phyloP scores from a whole-genome alignment of 495 filamentous ascomycete genomes.

The Elasticomyces elasticus region DNA sequence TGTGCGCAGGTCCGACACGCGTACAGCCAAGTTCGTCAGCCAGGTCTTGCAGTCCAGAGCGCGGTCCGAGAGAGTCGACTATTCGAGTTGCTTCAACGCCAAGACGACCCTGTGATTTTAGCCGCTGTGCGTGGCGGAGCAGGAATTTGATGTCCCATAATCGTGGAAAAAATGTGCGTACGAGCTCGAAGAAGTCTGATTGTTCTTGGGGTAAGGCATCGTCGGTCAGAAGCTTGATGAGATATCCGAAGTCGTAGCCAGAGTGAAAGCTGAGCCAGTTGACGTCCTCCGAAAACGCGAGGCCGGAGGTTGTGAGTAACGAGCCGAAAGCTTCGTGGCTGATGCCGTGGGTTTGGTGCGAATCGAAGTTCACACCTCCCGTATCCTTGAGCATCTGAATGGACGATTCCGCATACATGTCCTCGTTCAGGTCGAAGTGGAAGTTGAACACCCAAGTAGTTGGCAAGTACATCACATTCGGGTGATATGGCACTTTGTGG shows the following conservation, averaged over 20 bases:
- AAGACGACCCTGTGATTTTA: conserved; percentile 34
- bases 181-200: conserved; percentile 69
- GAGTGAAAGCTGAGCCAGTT: conserved; percentile 96
- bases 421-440: conserved; percentile 81
- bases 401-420: conserved; percentile 93
- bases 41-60: conserved; percentile 83
- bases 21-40: conserved; percentile 86
- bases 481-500: conserved; percentile 31
- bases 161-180: conserved; percentile 82
- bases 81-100: conserved; percentile 56
- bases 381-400: conserved; percentile 70
- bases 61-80: conserved; percentile 67
- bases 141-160: conserved; percentile 96
- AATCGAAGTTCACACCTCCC: conserved; percentile 77
- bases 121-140: conserved; percentile 73
- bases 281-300: conserved; percentile 80
- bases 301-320: conserved; percentile 77
- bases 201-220: conserved; percentile 76
- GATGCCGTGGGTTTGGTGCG: conserved; percentile 80
- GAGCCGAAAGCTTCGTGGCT: conserved; percentile 80
- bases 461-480: conserved; percentile 55
- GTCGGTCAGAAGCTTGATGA: conserved; percentile 83
- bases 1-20: conserved; percentile 74
- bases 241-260: conserved; percentile 97
- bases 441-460: conserved; percentile 99